These are phyloP conservation scores for Phialophora macrospora DNA, from an alignment of 2,329 filamentous ascomycete species.

Conservation along the genomic window DNA sequence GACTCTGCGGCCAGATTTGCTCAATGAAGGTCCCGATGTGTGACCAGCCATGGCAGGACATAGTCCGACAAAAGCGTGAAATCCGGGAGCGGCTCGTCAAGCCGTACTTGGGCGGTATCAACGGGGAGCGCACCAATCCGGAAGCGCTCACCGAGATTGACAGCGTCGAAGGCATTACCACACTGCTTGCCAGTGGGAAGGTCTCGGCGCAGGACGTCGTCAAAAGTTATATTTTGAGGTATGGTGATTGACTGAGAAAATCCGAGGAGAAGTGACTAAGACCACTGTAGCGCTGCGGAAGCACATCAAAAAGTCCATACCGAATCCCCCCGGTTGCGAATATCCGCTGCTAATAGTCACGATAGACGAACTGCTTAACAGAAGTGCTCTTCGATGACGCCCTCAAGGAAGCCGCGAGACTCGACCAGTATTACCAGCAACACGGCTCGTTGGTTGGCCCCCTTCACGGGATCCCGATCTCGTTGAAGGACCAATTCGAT, in stretches of 20 bases:
- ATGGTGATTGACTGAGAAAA: constrained; percentile 29
- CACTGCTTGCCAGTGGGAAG: constrained; percentile 37
- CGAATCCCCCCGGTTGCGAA: neutral
- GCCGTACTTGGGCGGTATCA: constrained; percentile 38
- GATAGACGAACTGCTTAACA: constrained; percentile 48
- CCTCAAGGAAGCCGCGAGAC: constrained; percentile 43
- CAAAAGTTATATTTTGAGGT: constrained; percentile 46
- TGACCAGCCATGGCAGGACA: constrained; percentile 51
- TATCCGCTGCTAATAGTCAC: neutral
- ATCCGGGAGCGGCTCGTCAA: constrained; percentile 41
- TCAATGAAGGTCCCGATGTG: constrained; percentile 48
- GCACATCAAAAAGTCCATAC: constrained; percentile 39
- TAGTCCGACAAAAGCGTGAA: constrained; percentile 41
- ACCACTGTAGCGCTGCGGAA: constrained; percentile 36
- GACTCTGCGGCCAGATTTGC: no score
- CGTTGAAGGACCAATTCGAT: constrained; percentile 67
- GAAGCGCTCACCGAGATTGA: constrained; percentile 39
- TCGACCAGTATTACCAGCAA: constrained; percentile 43
- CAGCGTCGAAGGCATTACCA: constrained; percentile 38
- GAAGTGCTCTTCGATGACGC: constrained; percentile 48
- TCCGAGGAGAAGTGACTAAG: neutral
- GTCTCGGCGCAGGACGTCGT: constrained; percentile 43
- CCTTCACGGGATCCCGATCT: constrained; percentile 61
- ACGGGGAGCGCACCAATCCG: neutral
- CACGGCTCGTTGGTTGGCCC: constrained; percentile 54